A percentile compares a stretch with the other conserved stretches of the same genome.
Conservation (phyloP, 2,329 filamentous ascomycete genomes). For the Monosporascus sp. region DNA sequence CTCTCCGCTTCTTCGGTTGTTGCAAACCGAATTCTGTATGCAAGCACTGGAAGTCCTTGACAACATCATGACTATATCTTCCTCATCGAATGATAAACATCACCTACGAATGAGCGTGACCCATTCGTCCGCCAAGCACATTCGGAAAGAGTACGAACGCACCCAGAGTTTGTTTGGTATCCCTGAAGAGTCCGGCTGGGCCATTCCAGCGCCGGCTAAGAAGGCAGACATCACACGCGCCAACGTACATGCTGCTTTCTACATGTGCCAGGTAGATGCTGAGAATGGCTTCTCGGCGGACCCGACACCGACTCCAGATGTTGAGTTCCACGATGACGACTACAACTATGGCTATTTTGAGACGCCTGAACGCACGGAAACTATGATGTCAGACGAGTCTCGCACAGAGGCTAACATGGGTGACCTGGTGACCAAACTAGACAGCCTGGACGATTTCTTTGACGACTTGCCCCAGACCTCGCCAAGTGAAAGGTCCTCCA, state of each 20-base stretch:
- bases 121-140: slow-evolving; percentile 74
- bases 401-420: slow-evolving; percentile 69
- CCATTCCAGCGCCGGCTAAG: slow-evolving; percentile 84
- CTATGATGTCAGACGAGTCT: slow-evolving; percentile 85
- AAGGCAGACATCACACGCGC: slow-evolving; percentile 81
- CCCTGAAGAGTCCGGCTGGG: slow-evolving; percentile 92
- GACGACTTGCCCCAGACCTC: slow-evolving; percentile 60
- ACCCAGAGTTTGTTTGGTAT: slow-evolving; percentile 96
- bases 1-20: slow-evolving; percentile 78
- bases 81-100: slow-evolving; percentile 87
- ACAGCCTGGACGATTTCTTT: slow-evolving; percentile 78
- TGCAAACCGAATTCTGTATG: slow-evolving; percentile 92
- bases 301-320: slow-evolving; percentile 69
- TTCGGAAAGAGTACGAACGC: slow-evolving; percentile 90
- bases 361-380: slow-evolving; percentile 68
- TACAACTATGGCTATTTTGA: slow-evolving; percentile 78
- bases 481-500: slow-evolving; percentile 57
- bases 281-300: slow-evolving; percentile 52
- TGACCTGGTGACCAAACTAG: slow-evolving; percentile 75
- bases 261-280: slow-evolving; percentile 73
- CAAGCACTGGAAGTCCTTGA: slow-evolving; percentile 89
- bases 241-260: slow-evolving; percentile 95
- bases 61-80: slow-evolving; percentile 90
- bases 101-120: slow-evolving; percentile 99
- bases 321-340: slow-evolving; percentile 90